Evolutionary conservation across 805 yeast genomes (phyloP).

Genomic region (Yarrowia osloensis): DNA sequence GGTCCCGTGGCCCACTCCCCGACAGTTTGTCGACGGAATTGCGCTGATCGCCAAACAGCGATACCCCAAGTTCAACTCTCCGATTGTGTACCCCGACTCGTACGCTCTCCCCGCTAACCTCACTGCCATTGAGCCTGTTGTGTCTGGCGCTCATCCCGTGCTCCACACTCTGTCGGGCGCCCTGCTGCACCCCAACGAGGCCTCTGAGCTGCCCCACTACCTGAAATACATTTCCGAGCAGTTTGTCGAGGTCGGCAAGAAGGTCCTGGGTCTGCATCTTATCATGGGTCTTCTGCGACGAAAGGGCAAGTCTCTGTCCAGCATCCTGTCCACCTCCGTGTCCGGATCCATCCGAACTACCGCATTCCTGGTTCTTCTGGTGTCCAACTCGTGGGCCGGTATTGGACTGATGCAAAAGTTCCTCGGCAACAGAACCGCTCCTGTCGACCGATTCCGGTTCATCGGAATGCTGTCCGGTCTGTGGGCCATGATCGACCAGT

Average conservation of each 20-base stretch:
- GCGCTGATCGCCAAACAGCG: slow-evolving; percentile 39
- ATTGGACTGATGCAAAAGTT: slow-evolving; percentile 43
- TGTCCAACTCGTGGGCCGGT: slow-evolving; percentile 47
- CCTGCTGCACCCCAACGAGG: slow-evolving; percentile 40
- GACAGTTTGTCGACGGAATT: slow-evolving; percentile 40
- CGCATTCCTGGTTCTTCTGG: slow-evolving; percentile 42
- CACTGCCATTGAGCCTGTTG: slow-evolving; percentile 37
- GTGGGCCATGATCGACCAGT: slow-evolving; percentile 44
- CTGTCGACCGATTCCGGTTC: slow-evolving; percentile 43
- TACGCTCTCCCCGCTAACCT: slow-evolving; percentile 35
- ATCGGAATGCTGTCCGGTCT: slow-evolving; percentile 48
- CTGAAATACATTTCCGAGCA: slow-evolving; percentile 37
- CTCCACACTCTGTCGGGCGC: slow-evolving; percentile 42
- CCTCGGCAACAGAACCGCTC: slow-evolving; percentile 40
- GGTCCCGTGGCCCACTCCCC: slow-evolving; percentile 43
- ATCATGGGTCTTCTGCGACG: slow-evolving; percentile 34
- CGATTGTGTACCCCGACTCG: slow-evolving; percentile 38
- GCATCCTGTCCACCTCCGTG: slow-evolving; percentile 32
- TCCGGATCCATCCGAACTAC: slow-evolving; percentile 41
- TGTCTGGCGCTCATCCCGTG: slow-evolving; percentile 42
- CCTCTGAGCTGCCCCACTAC: slow-evolving; percentile 37
- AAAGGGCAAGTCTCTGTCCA: slow-evolving; percentile 16
- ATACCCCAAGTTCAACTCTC: slow-evolving; percentile 43
- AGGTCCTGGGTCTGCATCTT: slow-evolving; percentile 40
- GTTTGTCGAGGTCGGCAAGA: slow-evolving; percentile 38